Evolutionary conservation across 345 rosid species (phyloP).

Genomic region (Syzygium aqueum): DNA sequence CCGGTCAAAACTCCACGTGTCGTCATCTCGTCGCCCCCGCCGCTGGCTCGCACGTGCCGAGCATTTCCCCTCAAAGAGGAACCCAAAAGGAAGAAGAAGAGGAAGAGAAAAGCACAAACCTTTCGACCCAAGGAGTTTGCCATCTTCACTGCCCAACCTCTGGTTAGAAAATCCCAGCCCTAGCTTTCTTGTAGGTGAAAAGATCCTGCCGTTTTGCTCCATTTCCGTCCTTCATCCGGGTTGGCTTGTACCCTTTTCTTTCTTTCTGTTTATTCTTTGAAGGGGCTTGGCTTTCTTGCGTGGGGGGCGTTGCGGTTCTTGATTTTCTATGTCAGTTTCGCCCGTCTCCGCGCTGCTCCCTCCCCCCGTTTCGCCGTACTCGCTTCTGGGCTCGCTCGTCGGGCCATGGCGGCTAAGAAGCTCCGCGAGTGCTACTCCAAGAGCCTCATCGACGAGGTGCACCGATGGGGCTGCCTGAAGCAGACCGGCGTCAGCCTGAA

Average conservation of each 20-base stretch:
- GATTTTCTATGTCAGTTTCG: neutral
- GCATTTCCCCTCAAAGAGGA: no score
- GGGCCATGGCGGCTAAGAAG: slow-evolving; percentile 66
- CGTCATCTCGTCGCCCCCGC: neutral
- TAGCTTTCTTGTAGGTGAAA: neutral
- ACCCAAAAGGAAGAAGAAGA: neutral
- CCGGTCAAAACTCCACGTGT: neutral
- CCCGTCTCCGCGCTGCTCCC: neutral
- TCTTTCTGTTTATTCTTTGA: neutral
- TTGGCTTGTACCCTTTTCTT: neutral
- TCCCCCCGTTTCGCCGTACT: neutral
- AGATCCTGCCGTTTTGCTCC: neutral
- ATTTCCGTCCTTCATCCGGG: neutral
- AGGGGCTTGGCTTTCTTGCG: neutral
- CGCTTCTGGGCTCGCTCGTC: neutral
- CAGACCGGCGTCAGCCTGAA: slow-evolving; percentile 83
- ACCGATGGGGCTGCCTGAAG: slow-evolving; percentile 85
- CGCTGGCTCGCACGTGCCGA: neutral
- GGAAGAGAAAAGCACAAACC: neutral
- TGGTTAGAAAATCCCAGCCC: neutral
- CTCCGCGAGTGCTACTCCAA: slow-evolving; percentile 43
- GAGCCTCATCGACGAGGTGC: slow-evolving; percentile 62
- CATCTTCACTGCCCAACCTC: neutral
- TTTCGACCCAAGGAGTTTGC: neutral
- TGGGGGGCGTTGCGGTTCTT: neutral